Conservation (phyloP, 2,329 filamentous ascomycete species). For the Venturia oleaginea region DNA sequence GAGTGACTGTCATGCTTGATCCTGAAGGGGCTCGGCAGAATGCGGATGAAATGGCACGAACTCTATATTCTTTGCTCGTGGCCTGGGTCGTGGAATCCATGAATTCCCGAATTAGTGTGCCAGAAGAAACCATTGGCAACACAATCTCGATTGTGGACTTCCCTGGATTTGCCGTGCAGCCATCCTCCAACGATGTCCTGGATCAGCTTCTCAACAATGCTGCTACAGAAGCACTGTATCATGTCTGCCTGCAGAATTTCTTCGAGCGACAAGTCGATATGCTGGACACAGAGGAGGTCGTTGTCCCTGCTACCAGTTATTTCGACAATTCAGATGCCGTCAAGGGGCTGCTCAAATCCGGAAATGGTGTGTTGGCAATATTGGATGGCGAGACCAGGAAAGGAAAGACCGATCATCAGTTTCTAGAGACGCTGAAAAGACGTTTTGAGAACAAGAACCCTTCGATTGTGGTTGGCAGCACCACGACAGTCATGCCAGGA, state of each 20-base stretch:
- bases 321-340: slow-evolving; percentile 97
- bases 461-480: slow-evolving; percentile 69
- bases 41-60: slow-evolving; percentile 87
- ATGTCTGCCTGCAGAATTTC: slow-evolving; percentile 88
- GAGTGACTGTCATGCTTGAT: slow-evolving; percentile 98
- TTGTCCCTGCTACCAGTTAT: slow-evolving; percentile 84
- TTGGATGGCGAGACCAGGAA: slow-evolving; percentile 91
- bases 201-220: slow-evolving; percentile 95
- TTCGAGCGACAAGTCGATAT: slow-evolving; percentile 91
- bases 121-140: slow-evolving; percentile 82
- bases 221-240: slow-evolving; percentile 84
- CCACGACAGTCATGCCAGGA: slow-evolving; percentile 69
- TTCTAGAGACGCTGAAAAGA: slow-evolving; percentile 83
- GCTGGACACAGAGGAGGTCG: slow-evolving; percentile 88
- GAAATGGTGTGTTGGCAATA: slow-evolving; percentile 88
- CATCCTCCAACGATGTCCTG: slow-evolving; percentile 71
- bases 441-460: slow-evolving; percentile 92
- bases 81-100: slow-evolving; percentile 89
- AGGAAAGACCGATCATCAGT: slow-evolving; percentile 77
- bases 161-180: slow-evolving; percentile 75
- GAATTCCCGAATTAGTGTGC: slow-evolving; percentile 80
- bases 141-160: slow-evolving; percentile 95
- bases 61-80: slow-evolving; percentile 86
- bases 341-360: slow-evolving; percentile 79
- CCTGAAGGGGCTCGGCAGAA: slow-evolving; percentile 82